These are phyloP conservation scores for Saccharomyces hybrid DNA, from an alignment of 1,139 yeast species.

Conservation along the genomic window DNA sequence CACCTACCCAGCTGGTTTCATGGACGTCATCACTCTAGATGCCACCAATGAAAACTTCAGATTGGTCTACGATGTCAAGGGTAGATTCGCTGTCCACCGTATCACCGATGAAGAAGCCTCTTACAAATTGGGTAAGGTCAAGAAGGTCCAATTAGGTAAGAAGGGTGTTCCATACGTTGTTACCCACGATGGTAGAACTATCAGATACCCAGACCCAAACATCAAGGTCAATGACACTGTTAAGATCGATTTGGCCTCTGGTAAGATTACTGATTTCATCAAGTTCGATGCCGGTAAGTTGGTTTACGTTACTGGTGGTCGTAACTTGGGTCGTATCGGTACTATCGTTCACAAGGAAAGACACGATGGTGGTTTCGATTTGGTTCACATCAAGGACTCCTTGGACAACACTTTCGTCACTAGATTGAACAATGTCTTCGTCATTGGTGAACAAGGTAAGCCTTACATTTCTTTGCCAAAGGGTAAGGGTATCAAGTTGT, in stretches of 20 bases:
- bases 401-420: slow-evolving; percentile 97
- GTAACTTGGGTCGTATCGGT: slow-evolving; percentile 99
- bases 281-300: slow-evolving; percentile 93
- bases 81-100: slow-evolving; percentile 99
- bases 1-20: slow-evolving; percentile 98
- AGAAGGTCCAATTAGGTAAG: slow-evolving; percentile 96
- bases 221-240: slow-evolving; percentile 96
- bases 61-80: slow-evolving; percentile 95
- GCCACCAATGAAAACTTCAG: slow-evolving; percentile 99
- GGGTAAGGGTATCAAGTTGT: slow-evolving; percentile 99
- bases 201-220: slow-evolving; percentile 98
- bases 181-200: slow-evolving; percentile 98
- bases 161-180: slow-evolving; percentile 97
- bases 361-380: slow-evolving; percentile 99
- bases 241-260: slow-evolving; percentile 91
- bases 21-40: slow-evolving; percentile 95
- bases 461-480: slow-evolving; percentile 97
- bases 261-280: slow-evolving; percentile 86
- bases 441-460: slow-evolving; percentile 96
- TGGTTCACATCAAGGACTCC: slow-evolving; percentile 96
- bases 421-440: slow-evolving; percentile 93
- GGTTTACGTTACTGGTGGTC: slow-evolving; percentile 98
- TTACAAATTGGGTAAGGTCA: slow-evolving; percentile 96
- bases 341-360: slow-evolving; percentile 96
- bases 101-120: slow-evolving; percentile 97